Evolutionary conservation across 148 eudicot genomes (phyloP), one percentile per base, ranked within the genome.

Genomic region (Rhododendron ovatum): DNA sequence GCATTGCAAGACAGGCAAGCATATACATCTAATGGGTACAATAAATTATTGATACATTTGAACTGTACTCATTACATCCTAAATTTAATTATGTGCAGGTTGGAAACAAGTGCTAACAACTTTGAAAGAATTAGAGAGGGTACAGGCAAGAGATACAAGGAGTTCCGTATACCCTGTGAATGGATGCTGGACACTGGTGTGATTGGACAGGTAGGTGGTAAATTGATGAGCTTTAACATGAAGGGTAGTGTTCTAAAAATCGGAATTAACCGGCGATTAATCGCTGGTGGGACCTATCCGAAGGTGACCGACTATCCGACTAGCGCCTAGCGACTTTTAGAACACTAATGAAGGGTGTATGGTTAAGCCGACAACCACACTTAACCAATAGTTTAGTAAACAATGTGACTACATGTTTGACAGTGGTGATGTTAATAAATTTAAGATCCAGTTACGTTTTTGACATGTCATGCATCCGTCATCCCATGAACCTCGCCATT

Each of bases 1-100:
- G 84, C 94, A 35, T 87, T 94, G 85, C 93, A 93, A 87, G 98
- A 94, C 95, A 94, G 97, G 97, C 93, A 88, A 92, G 93, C 86
- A 93, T 87, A 90, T 87, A 91, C 41, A 78, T 43, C 59, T 14
- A 37, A 80, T 13, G 53, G 65, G 83, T 65, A 11, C 33, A 20
- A 67, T 65, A 65, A 65, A n/a, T 67, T 10, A 28, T 10, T 67
- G 4, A 12, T 67, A 67, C 30, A 67, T 67, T 26, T 48, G 8
- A 0, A 26, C 47, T 65, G 45, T 6, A 41, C 45, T 41, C 45
- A 20, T 69, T 78, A 79, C 22, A 69, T 69, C 18, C 13, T 51
- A 53, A 37, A 53, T 35, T 43, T 20, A 13, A 48, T 45, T 45
- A 3, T 43, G 37, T 86, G 87, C 93, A 95, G 98, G 84, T 88